Evolutionary conservation across 345 rosid species (phyloP).

Genomic region (Pelargonium nanum): DNA sequence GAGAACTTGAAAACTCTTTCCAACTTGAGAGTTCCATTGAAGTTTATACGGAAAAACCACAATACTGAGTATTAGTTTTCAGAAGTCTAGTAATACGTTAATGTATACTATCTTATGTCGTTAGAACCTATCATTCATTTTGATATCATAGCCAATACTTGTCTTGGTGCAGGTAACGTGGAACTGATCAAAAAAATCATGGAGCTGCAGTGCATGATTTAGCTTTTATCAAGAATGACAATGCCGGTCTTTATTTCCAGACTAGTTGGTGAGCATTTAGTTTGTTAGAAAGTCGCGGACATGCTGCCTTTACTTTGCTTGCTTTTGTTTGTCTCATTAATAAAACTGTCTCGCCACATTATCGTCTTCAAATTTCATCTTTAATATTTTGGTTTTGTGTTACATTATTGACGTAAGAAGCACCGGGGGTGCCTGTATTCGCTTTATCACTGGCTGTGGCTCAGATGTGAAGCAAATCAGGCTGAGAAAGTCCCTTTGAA

Average conservation of each 20-base stretch:
- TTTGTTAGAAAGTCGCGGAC: neutral
- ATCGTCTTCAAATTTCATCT: neutral
- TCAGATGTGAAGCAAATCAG: conserved; percentile 36
- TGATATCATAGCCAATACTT: too few species aligned
- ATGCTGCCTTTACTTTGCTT: neutral
- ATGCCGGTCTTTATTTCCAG: neutral
- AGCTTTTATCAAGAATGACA: conserved; percentile 6
- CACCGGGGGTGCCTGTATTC: conserved; percentile 98
- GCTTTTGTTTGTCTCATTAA: neutral
- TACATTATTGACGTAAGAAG: conserved; percentile 50
- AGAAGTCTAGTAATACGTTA: neutral
- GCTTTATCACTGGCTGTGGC: conserved; percentile 23
- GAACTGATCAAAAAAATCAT: neutral
- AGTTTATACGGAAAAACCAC: too few species aligned
- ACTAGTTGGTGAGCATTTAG: neutral
- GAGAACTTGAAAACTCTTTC: too few species aligned
- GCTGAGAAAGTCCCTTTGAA: conserved; percentile 99
- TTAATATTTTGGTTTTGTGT: neutral
- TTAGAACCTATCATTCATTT: too few species aligned
- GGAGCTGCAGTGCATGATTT: conserved; percentile 4
- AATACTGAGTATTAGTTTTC: too few species aligned
- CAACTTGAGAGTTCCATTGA: too few species aligned
- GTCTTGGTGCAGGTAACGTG: conserved; percentile 18
- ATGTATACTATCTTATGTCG: too few species aligned
- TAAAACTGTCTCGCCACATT: neutral